Conservation (phyloP, 2,329 filamentous ascomycete genomes). For the Xylaria sp. region DNA sequence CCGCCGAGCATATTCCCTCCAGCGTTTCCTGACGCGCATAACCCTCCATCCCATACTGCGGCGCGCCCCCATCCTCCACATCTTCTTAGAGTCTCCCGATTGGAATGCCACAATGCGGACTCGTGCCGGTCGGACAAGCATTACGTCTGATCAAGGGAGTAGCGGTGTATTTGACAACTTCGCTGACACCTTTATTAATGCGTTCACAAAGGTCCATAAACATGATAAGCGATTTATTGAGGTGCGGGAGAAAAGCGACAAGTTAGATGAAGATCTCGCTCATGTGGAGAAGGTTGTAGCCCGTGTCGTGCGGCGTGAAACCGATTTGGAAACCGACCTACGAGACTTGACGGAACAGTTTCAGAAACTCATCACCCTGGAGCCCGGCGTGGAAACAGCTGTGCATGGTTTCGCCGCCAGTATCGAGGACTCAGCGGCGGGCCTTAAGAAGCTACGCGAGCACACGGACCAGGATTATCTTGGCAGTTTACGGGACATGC, state of each 20-base stretch:
- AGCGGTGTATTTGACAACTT: constrained; percentile 92
- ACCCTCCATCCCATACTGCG: constrained; percentile 90
- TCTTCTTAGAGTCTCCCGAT: constrained; percentile 90
- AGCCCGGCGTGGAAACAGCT: constrained; percentile 84
- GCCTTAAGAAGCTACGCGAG: constrained; percentile 84
- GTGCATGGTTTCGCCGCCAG: constrained; percentile 88
- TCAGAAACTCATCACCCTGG: constrained; percentile 88
- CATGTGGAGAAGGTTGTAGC: constrained; percentile 97
- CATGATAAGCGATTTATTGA: constrained; percentile 95
- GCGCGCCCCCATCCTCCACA: constrained; percentile 81
- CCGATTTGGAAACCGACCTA: constrained; percentile 88
- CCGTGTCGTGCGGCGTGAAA: constrained; percentile 85
- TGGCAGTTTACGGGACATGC: constrained; percentile 92
- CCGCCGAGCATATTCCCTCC: constrained; percentile 86
- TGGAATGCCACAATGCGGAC: constrained; percentile 97
- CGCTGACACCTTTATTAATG: constrained; percentile 95
- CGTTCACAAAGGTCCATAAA: constrained; percentile 95
- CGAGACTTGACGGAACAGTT: constrained; percentile 92
- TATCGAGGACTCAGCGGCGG: constrained; percentile 82
- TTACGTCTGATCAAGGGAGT: constrained; percentile 58
- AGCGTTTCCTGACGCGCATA: constrained; percentile 88
- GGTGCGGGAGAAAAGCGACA: constrained; percentile 90
- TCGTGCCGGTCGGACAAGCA: constrained; percentile 73
- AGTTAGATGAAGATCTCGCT: constrained; percentile 90
- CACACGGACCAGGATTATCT: constrained; percentile 96